Conservation (phyloP, 768 basidiomycete genomes). For the Gautieria morchelliformis region DNA sequence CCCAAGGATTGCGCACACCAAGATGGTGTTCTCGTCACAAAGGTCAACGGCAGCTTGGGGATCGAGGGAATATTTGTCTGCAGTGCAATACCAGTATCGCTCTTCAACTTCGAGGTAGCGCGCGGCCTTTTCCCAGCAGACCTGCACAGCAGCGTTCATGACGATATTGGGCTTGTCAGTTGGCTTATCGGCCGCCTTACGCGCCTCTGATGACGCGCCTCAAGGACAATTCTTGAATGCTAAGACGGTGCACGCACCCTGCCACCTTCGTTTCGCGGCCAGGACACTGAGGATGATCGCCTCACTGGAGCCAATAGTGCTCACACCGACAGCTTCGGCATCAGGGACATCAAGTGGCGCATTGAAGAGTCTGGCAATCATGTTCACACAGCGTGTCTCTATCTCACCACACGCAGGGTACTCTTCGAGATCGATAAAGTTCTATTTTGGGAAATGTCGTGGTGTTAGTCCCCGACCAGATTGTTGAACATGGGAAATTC, state of each 20-base stretch:
- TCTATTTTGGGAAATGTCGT: slow-evolving; percentile 17
- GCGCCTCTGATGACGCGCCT: slow-evolving; percentile 26
- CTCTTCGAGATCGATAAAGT: slow-evolving; percentile 59
- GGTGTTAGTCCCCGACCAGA: too few relatives aligned
- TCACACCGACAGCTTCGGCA: slow-evolving; percentile 47
- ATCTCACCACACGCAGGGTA: slow-evolving; percentile 48
- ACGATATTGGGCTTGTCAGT: slow-evolving; percentile 47
- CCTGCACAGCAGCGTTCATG: slow-evolving; percentile 53
- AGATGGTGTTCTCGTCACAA: slow-evolving; percentile 65
- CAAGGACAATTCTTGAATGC: slow-evolving; percentile 19
- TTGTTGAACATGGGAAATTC: neutral
- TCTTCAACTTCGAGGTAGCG: slow-evolving; percentile 57
- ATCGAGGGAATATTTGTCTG: slow-evolving; percentile 35
- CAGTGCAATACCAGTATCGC: slow-evolving; percentile 38
- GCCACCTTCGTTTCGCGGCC: slow-evolving; percentile 63
- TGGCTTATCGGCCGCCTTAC: slow-evolving; percentile 51
- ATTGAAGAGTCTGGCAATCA: slow-evolving; percentile 30
- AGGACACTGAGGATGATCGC: slow-evolving; percentile 67
- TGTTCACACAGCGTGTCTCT: slow-evolving; percentile 45
- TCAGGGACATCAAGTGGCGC: slow-evolving; percentile 35
- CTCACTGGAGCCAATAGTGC: slow-evolving; percentile 57
- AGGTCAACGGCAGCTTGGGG: slow-evolving; percentile 47
- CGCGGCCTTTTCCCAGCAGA: slow-evolving; percentile 58
- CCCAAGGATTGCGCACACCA: slow-evolving; percentile 47
- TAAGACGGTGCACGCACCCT: slow-evolving; percentile 20